phyloP scores from a whole-genome alignment of 2,329 filamentous ascomycete species.

The Colletotrichum orchidophilum region DNA sequence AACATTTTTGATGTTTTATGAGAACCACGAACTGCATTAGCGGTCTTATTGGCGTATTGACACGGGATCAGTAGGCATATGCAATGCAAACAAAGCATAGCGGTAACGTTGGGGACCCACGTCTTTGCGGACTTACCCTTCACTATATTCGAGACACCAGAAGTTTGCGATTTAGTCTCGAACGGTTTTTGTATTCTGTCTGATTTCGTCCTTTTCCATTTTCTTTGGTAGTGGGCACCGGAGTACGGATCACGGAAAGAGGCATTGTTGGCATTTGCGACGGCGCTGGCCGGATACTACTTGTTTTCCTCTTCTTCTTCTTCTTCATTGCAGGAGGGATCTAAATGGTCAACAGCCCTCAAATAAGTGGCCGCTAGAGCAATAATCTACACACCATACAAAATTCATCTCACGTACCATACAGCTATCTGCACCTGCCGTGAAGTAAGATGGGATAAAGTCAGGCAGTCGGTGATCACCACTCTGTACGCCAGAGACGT shows the following conservation, averaged over 20 bases:
- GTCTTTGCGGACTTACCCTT: neutral
- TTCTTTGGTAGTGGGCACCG: conserved; percentile 19
- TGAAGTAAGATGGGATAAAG: neutral
- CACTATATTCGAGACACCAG: conserved; percentile 1
- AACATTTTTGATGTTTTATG: conserved; percentile 20
- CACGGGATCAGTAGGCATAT: neutral
- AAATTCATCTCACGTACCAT: neutral
- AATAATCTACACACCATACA: neutral
- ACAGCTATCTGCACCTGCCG: neutral
- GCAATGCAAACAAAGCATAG: conserved; percentile 21
- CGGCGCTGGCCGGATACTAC: conserved; percentile 25
- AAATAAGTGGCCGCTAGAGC: conserved; percentile 16
- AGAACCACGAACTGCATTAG: conserved; percentile 30
- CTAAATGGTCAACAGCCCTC: conserved; percentile 9
- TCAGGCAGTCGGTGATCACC: too few species aligned
- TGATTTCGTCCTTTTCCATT: neutral
- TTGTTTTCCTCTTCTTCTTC: neutral
- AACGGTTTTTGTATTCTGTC: neutral
- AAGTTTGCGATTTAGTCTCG: neutral
- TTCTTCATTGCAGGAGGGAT: neutral
- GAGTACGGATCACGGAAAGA: conserved; percentile 25
- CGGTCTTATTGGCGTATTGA: conserved; percentile 3
- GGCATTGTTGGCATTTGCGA: conserved; percentile 28
- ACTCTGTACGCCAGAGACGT: neutral
- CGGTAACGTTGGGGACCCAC: conserved; percentile 3